Conservation (phyloP, 345 rosid genomes). For the Salix arbutifolia region DNA sequence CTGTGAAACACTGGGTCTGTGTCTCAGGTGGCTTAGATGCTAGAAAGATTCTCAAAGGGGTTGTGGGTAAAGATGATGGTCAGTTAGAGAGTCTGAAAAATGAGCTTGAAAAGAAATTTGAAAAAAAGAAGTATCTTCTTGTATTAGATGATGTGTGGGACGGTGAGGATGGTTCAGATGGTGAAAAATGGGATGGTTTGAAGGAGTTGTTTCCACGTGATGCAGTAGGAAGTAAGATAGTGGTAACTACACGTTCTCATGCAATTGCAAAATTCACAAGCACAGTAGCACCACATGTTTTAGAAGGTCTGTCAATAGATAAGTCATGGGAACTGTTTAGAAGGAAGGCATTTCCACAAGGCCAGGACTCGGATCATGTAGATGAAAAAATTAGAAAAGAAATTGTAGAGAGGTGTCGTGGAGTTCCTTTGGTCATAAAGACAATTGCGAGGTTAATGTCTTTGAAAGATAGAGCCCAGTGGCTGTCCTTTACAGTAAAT, state of each 20-base stretch:
- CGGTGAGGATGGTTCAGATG: not conserved
- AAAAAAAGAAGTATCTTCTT: constrained; percentile 5
- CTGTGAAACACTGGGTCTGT: constrained; percentile 16
- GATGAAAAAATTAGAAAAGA: too few relatives aligned
- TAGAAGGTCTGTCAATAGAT: not conserved
- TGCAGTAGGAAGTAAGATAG: not conserved
- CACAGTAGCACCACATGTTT: not conserved
- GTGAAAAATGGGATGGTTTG: not conserved
- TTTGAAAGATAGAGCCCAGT: not conserved
- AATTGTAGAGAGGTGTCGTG: not conserved
- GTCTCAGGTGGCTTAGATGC: constrained; percentile 14
- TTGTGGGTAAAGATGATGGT: not conserved
- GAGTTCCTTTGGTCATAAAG: not conserved
- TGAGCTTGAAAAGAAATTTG: too few relatives aligned
- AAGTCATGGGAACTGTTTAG: not conserved
- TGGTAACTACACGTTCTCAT: not conserved
- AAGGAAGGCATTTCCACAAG: not conserved
- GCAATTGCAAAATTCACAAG: not conserved
- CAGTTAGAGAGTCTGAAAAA: not conserved
- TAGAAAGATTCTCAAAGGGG: not conserved
- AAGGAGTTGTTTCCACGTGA: too few relatives aligned
- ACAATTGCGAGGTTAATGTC: not conserved
- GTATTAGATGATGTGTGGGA: constrained; percentile 26
- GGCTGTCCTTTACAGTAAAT: constrained; percentile 1
- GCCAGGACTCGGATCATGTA: not conserved